phyloP scores from a whole-genome alignment of 176 grass and related monocot genomes.

The Rhynchospora breviuscula region DNA sequence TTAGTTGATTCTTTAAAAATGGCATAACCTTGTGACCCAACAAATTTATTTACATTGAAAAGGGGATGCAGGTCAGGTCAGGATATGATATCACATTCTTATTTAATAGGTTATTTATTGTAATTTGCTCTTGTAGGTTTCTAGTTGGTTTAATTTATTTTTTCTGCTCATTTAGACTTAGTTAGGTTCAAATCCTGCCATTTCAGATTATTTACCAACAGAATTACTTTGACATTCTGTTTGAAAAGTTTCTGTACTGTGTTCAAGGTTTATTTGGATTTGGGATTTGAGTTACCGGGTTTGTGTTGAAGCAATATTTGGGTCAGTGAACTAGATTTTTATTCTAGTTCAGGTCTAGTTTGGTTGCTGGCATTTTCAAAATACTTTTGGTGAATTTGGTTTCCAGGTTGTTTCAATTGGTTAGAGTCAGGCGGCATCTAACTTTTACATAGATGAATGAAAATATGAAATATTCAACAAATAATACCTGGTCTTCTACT shows the following conservation, averaged over 20 bases:
- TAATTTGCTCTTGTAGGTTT: no score
- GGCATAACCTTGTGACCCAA: not conserved
- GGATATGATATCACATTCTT: no score
- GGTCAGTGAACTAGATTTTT: not conserved
- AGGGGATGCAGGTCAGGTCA: no score
- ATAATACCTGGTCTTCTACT: not conserved
- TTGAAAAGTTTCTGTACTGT: not conserved
- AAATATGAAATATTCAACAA: not conserved
- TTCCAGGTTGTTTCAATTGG: not conserved
- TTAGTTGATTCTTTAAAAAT: slow-evolving; percentile 1
- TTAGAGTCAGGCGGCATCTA: not conserved
- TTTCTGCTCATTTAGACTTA: no score
- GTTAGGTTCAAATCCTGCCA: no score
- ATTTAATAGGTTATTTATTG: no score
- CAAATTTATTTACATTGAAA: not conserved
- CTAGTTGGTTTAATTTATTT: no score
- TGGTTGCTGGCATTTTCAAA: not conserved
- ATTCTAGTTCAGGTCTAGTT: not conserved
- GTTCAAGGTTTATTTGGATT: not conserved
- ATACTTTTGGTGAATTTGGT: not conserved
- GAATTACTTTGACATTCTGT: not conserved
- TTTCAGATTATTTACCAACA: no score
- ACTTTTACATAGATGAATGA: not conserved
- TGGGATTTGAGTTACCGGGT: not conserved
- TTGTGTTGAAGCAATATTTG: slow-evolving; percentile 1